A percentile compares a stretch with the other conserved stretches of the same genome.
phyloP scores from a whole-genome alignment of 106 monocot species.

The Dendrobium huoshanense region DNA sequence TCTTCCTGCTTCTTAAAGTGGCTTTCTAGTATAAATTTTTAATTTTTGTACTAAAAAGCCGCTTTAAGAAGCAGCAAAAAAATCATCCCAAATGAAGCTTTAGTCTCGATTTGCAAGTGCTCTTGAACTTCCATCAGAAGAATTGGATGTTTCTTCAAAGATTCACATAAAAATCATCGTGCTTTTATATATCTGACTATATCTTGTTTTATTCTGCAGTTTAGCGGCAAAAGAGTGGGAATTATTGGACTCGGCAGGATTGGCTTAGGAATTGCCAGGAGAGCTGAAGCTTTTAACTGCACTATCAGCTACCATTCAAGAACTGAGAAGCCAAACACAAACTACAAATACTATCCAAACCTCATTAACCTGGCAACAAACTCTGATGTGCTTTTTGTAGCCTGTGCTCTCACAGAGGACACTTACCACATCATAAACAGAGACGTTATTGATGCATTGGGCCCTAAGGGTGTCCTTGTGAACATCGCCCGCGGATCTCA shows the following conservation, averaged over 20 bases:
- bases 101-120: too few relatives aligned
- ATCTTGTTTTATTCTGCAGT: slow-evolving; percentile 32
- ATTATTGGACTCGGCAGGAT: slow-evolving; percentile 80
- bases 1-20: too few relatives aligned
- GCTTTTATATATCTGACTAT: too few relatives aligned
- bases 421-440: slow-evolving; percentile 50
- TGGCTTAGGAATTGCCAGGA: slow-evolving; percentile 64
- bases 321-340: slow-evolving; percentile 41
- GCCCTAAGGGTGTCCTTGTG: slow-evolving; percentile 46
- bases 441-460: slow-evolving; percentile 48
- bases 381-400: slow-evolving; percentile 46
- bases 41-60: too few relatives aligned
- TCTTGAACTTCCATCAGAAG: too few relatives aligned
- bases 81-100: too few relatives aligned
- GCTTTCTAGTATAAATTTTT: too few relatives aligned
- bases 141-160: too few relatives aligned
- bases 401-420: slow-evolving; percentile 42
- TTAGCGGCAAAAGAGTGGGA: slow-evolving; percentile 75
- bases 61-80: too few relatives aligned
- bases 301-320: slow-evolving; percentile 68
- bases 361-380: slow-evolving; percentile 34
- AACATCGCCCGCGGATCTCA: slow-evolving; percentile 57
- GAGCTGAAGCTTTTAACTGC: slow-evolving; percentile 74
- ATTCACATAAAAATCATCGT: too few relatives aligned
- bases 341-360: slow-evolving; percentile 39